Evolutionary conservation across 495 filamentous ascomycete species (phyloP).

Genomic region (Mytilinidion resinicola): DNA sequence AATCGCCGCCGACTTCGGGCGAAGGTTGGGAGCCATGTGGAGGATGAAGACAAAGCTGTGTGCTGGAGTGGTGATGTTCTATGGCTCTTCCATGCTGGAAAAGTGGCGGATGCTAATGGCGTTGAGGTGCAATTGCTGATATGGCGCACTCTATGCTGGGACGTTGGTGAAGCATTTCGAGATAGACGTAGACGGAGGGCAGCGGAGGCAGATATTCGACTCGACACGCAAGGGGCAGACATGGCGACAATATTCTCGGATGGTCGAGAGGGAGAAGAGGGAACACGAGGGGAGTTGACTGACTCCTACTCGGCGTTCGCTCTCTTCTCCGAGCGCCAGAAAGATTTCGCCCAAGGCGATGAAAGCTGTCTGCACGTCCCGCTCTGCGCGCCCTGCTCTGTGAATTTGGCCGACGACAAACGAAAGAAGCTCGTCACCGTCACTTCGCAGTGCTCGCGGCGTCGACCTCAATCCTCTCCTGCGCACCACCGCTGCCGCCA

Average conservation of each 20-base stretch:
- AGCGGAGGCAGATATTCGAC: background rate
- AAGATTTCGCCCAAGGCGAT: background rate
- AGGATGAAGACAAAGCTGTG: background rate
- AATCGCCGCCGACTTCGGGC: slow-evolving; percentile 48
- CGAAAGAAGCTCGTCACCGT: background rate
- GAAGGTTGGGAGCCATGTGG: background rate
- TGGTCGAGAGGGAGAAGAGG: too few relatives aligned
- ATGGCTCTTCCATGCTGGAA: background rate
- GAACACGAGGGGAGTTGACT: background rate
- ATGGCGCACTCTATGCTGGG: too few relatives aligned
- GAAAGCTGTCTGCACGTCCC: background rate
- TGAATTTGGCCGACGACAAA: too few relatives aligned
- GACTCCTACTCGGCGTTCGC: background rate
- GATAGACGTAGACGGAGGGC: background rate
- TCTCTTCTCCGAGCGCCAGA: background rate
- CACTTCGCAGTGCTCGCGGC: background rate
- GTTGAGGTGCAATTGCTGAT: background rate
- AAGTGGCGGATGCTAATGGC: background rate
- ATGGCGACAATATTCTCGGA: background rate
- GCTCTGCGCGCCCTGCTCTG: background rate
- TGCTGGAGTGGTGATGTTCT: background rate
- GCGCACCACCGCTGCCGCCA: slow-evolving; percentile 11
- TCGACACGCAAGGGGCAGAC: background rate
- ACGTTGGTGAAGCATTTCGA: too few relatives aligned
- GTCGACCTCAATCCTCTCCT: slow-evolving; percentile 1